A percentile compares a stretch with the other conserved stretches of the same genome.
Conservation (phyloP, 176 grass and related monocot species). For the Aegilops umbellulata region DNA sequence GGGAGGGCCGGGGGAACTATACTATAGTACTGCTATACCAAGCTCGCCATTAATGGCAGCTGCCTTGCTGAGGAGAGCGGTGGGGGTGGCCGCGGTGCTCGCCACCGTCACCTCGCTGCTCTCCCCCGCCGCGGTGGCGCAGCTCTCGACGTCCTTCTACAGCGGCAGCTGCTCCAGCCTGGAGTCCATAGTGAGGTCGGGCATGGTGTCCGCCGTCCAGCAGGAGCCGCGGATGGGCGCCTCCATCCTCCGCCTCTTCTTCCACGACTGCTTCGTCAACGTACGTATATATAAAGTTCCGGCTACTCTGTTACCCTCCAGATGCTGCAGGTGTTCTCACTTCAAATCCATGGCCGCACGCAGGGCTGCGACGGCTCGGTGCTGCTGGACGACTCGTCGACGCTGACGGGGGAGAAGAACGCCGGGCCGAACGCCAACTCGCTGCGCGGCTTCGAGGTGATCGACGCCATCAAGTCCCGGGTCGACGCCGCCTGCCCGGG, state of each 20-base stretch:
- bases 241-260: conserved; percentile 90
- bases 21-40: neutral
- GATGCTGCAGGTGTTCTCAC: no score
- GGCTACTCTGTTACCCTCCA: neutral
- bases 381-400: conserved; percentile 70
- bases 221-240: conserved; percentile 51
- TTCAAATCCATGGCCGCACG: neutral
- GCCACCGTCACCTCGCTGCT: neutral
- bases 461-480: conserved; percentile 70
- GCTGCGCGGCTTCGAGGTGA: conserved; percentile 73
- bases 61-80: neutral
- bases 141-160: conserved; percentile 2
- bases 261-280: conserved; percentile 97
- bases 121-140: neutral
- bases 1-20: neutral
- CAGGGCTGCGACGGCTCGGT: conserved; percentile 90
- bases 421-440: conserved; percentile 75
- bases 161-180: conserved; percentile 3
- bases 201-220: conserved; percentile 1
- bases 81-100: conserved; percentile 8
- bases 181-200: neutral
- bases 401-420: conserved; percentile 76
- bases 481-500: conserved; percentile 57
- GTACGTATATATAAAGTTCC: conserved; percentile 28
- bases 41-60: conserved; percentile 14